Conservation (phyloP, 108 stramenopile genomes). For the Skeletonema menzelii region DNA sequence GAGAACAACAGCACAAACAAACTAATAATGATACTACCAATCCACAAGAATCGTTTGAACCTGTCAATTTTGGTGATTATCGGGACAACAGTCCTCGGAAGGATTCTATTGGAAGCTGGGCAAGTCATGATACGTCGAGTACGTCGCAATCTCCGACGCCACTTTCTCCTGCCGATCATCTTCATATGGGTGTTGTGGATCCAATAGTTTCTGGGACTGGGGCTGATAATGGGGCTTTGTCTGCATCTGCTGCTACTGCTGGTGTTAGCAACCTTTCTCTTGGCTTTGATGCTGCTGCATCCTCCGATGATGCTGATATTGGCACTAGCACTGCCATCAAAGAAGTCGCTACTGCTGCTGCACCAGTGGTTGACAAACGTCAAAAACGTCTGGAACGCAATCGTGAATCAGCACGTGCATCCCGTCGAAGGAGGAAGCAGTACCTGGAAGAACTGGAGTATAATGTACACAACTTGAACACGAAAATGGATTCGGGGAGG, state of each 20-base stretch:
- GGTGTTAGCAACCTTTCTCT: neutral
- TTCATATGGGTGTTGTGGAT: neutral
- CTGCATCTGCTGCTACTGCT: neutral
- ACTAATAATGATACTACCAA: neutral
- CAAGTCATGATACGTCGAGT: neutral
- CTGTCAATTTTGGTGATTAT: slow-evolving; percentile 11
- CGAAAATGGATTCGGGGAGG: slow-evolving; percentile 83
- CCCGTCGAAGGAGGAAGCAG: slow-evolving; percentile 89
- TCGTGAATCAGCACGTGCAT: slow-evolving; percentile 92
- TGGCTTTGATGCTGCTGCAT: neutral
- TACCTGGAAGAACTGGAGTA: slow-evolving; percentile 94
- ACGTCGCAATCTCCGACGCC: neutral
- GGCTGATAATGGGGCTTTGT: too few relatives aligned
- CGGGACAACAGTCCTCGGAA: slow-evolving; percentile 3
- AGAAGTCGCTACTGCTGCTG: neutral
- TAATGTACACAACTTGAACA: slow-evolving; percentile 60
- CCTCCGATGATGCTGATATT: neutral
- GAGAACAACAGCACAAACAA: neutral
- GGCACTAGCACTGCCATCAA: neutral
- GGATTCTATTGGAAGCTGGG: neutral
- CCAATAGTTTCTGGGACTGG: too few relatives aligned
- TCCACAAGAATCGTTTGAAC: neutral
- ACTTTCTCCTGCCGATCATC: neutral
- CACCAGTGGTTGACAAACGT: slow-evolving; percentile 26
- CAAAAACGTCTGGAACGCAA: slow-evolving; percentile 92